Evolutionary conservation across 2,329 filamentous ascomycete genomes (phyloP).

Genomic region (Sordariomycetes sp.): DNA sequence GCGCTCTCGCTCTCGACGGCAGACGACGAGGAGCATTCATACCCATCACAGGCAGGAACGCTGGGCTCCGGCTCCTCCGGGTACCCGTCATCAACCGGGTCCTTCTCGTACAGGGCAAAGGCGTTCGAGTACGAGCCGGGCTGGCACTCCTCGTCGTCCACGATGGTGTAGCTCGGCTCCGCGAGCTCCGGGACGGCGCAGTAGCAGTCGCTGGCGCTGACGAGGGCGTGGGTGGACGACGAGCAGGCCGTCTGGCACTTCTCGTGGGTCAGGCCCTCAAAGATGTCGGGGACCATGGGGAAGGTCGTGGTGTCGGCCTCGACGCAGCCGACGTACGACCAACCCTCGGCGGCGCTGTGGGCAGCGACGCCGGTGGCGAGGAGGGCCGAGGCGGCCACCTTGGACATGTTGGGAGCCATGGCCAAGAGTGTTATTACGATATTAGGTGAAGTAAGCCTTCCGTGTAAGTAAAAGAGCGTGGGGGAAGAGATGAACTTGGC

Average conservation of each 20-base stretch:
- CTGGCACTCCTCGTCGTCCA: slow-evolving; percentile 11
- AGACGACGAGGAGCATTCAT: no score
- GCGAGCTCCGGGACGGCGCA: slow-evolving; percentile 7
- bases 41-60: no score
- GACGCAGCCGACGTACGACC: slow-evolving; percentile 16
- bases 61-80: neutral
- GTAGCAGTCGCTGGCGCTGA: slow-evolving; percentile 11
- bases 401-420: slow-evolving; percentile 5
- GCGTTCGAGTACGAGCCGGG: slow-evolving; percentile 4
- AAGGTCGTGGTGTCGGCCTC: slow-evolving; percentile 9
- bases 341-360: slow-evolving; percentile 9
- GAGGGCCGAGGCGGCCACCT: slow-evolving; percentile 10
- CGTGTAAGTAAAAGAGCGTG: neutral
- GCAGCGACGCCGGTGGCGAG: slow-evolving; percentile 12
- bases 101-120: slow-evolving; percentile 9
- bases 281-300: slow-evolving; percentile 7
- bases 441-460: neutral
- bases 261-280: slow-evolving; percentile 8
- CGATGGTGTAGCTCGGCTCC: slow-evolving; percentile 5
- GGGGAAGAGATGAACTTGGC: neutral
- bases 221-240: slow-evolving; percentile 10
- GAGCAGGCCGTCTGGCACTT: slow-evolving; percentile 11
- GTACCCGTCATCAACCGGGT: slow-evolving; percentile 4
- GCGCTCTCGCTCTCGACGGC: no score
- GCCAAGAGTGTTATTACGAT: neutral